A percentile compares a stretch with the other conserved stretches of the same genome.
phyloP scores from a whole-genome alignment of 495 filamentous ascomycete genomes.

The Trichoderma gamsii region DNA sequence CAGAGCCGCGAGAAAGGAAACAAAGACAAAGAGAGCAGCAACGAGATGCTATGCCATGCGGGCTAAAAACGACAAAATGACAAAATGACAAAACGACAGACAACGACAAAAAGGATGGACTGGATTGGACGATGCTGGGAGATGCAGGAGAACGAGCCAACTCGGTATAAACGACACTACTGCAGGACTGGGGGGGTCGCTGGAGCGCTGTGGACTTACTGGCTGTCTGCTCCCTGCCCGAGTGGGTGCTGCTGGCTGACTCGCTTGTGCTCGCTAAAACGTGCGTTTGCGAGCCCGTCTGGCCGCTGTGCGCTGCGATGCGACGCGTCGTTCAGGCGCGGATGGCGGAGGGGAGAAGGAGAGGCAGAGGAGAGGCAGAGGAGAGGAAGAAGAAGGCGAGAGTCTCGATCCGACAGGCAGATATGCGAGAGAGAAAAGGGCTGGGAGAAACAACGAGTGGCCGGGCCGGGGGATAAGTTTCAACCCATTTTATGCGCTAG shows the following conservation, averaged over 20 bases:
- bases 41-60: neutral
- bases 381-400: neutral
- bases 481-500: slow-evolving; percentile 14
- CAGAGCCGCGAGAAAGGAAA: neutral
- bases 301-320: neutral
- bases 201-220: slow-evolving; percentile 13
- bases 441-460: neutral
- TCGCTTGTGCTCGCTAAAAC: slow-evolving; percentile 5
- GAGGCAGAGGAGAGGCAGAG: neutral
- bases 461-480: slow-evolving; percentile 1
- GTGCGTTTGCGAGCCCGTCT: neutral
- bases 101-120: neutral
- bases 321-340: neutral
- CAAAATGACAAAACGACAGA: neutral
- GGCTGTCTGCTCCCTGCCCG: neutral
- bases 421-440: neutral
- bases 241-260: slow-evolving; percentile 13
- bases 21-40: neutral
- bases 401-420: neutral
- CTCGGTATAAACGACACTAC: neutral
- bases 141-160: slow-evolving; percentile 9
- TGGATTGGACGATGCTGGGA: neutral
- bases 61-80: neutral
- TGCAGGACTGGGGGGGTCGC: slow-evolving; percentile 2
- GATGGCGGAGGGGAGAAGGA: neutral